These are phyloP conservation scores for Rostrohypoxylon terebratum DNA, from an alignment of 495 filamentous ascomycete genomes.

Conservation along the genomic window DNA sequence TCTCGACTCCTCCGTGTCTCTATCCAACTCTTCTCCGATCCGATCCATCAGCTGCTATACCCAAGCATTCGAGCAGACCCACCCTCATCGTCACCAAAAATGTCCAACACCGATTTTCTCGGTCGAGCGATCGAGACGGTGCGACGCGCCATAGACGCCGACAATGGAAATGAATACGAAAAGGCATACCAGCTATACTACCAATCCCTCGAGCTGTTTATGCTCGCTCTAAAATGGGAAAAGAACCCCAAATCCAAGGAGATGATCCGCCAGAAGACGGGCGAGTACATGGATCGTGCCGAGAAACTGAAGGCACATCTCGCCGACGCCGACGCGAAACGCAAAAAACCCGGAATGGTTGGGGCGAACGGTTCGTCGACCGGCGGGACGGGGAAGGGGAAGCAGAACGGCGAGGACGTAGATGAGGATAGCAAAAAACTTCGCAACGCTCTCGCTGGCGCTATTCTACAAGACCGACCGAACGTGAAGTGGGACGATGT, in stretches of 20 bases:
- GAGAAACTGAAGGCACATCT: conserved; percentile 96
- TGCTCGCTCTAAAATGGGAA: conserved; percentile 98
- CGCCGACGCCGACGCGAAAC: conserved; percentile 77
- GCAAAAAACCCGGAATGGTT: conserved; percentile 78
- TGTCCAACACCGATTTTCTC: conserved; percentile 98
- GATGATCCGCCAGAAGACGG: conserved; percentile 92
- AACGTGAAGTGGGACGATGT: conserved; percentile 98
- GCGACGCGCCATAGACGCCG: conserved; percentile 95
- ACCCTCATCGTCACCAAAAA: conserved; percentile 56
- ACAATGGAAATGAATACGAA: conserved; percentile 95
- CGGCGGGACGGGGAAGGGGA: conserved; percentile 70
- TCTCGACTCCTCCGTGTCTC: background rate
- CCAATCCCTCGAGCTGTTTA: conserved; percentile 91
- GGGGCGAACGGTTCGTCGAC: conserved; percentile 86
- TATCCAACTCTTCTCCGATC: conserved; percentile 9
- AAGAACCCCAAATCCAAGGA: conserved; percentile 96
- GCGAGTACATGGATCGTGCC: conserved; percentile 97
- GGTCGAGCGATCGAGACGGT: conserved; percentile 94
- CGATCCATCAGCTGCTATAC: background rate
- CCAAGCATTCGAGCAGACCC: conserved; percentile 5
- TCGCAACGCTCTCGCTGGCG: conserved; percentile 87
- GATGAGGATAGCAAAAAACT: conserved; percentile 97
- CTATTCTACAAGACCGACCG: conserved; percentile 93
- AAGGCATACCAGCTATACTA: conserved; percentile 97
- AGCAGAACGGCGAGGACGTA: conserved; percentile 63